phyloP scores from a whole-genome alignment of 495 filamentous ascomycete genomes.

The Daldinia bambusicola region DNA sequence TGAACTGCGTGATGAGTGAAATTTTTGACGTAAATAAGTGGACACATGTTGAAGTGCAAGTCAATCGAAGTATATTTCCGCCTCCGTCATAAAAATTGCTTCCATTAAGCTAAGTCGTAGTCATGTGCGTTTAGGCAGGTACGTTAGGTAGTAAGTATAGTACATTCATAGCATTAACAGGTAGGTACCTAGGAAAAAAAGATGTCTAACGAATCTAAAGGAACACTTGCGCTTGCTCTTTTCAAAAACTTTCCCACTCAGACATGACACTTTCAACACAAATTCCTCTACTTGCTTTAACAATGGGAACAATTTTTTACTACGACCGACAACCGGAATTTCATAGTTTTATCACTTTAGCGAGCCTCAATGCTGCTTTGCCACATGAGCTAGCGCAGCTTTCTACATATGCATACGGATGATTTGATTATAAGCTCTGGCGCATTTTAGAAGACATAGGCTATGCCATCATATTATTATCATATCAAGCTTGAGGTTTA shows the following conservation, averaged over 20 bases:
- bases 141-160: neutral
- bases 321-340: slow-evolving; percentile 9
- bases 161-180: no score
- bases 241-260: slow-evolving; percentile 3
- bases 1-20: slow-evolving; percentile 2
- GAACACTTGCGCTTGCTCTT: slow-evolving; percentile 14
- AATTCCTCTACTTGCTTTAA: slow-evolving; percentile 9
- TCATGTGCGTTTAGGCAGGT: neutral
- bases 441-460: slow-evolving; percentile 27
- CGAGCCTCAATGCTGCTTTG: slow-evolving; percentile 19
- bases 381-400: slow-evolving; percentile 20
- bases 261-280: neutral
- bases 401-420: slow-evolving; percentile 34
- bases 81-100: neutral
- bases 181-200: slow-evolving; percentile 1
- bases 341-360: slow-evolving; percentile 5
- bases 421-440: slow-evolving; percentile 5
- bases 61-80: no score
- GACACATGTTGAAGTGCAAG: no score
- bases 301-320: slow-evolving; percentile 26
- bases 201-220: slow-evolving; percentile 22
- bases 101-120: neutral
- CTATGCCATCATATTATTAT: slow-evolving; percentile 87
- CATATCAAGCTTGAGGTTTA: slow-evolving; percentile 90
- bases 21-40: slow-evolving; percentile 5